These are phyloP conservation scores for Curvularia lunata DNA, from an alignment of 2,329 filamentous ascomycete species.

Conservation along the genomic window DNA sequence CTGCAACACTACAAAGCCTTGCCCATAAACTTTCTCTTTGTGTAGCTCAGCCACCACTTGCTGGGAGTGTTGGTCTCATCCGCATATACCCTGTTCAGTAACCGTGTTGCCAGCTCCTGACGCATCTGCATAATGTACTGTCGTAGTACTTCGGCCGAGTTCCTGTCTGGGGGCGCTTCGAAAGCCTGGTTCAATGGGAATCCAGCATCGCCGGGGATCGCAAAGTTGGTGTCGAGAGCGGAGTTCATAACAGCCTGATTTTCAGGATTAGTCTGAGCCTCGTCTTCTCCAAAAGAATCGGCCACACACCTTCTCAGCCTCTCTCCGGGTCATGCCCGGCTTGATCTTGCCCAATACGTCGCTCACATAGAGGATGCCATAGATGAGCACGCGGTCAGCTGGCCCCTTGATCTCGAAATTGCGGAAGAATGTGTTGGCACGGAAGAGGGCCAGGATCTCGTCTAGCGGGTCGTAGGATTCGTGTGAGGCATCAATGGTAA, in stretches of 20 bases:
- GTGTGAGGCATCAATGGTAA: slow-evolving; percentile 75
- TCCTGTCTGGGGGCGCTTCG: slow-evolving; percentile 82
- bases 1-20: slow-evolving; percentile 61
- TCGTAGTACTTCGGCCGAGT: slow-evolving; percentile 85
- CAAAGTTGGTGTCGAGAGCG: slow-evolving; percentile 91
- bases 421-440: slow-evolving; percentile 97
- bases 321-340: slow-evolving; percentile 69
- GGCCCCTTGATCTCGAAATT: slow-evolving; percentile 99
- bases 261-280: slow-evolving; percentile 1
- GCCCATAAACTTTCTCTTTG: slow-evolving; percentile 99
- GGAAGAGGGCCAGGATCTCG: slow-evolving; percentile 90
- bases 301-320: slow-evolving; percentile 66
- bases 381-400: slow-evolving; percentile 91
- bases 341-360: slow-evolving; percentile 90
- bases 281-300: slow-evolving; percentile 42
- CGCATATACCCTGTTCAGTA: slow-evolving; percentile 86
- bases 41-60: slow-evolving; percentile 97
- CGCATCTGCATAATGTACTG: slow-evolving; percentile 92
- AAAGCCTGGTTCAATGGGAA: slow-evolving; percentile 98
- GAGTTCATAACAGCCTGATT: slow-evolving; percentile 80
- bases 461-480: slow-evolving; percentile 97
- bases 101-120: slow-evolving; percentile 83
- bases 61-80: slow-evolving; percentile 70
- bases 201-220: slow-evolving; percentile 88
- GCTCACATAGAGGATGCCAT: slow-evolving; percentile 93